Conservation (phyloP, 2,329 filamentous ascomycete species). For the Phaeosphaeria sp. region DNA sequence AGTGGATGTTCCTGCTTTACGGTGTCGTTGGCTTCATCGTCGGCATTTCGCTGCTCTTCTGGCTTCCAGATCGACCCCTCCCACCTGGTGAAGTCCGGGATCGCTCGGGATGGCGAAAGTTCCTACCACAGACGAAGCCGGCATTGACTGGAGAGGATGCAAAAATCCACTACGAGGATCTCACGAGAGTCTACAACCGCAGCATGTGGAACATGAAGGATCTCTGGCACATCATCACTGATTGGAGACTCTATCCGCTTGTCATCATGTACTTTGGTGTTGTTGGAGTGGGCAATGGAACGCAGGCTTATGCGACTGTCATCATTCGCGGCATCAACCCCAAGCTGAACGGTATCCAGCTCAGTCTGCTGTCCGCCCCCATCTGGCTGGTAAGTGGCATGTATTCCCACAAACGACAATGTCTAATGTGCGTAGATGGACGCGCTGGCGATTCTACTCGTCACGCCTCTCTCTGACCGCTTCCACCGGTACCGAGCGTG, state of each 20-base stretch:
- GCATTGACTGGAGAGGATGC: slow-evolving; percentile 80
- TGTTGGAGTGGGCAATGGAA: slow-evolving; percentile 89
- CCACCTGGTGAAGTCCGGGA: slow-evolving; percentile 69
- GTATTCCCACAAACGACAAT: background rate
- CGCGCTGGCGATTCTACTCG: slow-evolving; percentile 81
- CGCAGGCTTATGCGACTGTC: slow-evolving; percentile 84
- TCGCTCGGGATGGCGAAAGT: slow-evolving; percentile 63
- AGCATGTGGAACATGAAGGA: slow-evolving; percentile 76
- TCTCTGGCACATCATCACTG: slow-evolving; percentile 72
- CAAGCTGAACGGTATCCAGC: slow-evolving; percentile 71
- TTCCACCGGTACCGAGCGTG: slow-evolving; percentile 80
- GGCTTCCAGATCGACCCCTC: slow-evolving; percentile 84
- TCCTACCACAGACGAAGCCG: slow-evolving; percentile 72
- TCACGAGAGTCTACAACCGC: slow-evolving; percentile 79
- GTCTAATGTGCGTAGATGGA: slow-evolving; percentile 68
- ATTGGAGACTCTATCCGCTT: slow-evolving; percentile 89
- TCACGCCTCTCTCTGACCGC: slow-evolving; percentile 85
- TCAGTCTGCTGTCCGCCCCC: slow-evolving; percentile 84
- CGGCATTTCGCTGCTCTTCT: slow-evolving; percentile 80
- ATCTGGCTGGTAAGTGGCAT: slow-evolving; percentile 80
- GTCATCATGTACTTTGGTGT: slow-evolving; percentile 94
- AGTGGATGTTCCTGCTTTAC: slow-evolving; percentile 93
- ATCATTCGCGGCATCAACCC: slow-evolving; percentile 84
- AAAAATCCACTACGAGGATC: slow-evolving; percentile 79
- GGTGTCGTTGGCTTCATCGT: slow-evolving; percentile 76